These are phyloP conservation scores for Deinandra increscens DNA, from an alignment of 129 eudicot species.

Conservation along the genomic window DNA sequence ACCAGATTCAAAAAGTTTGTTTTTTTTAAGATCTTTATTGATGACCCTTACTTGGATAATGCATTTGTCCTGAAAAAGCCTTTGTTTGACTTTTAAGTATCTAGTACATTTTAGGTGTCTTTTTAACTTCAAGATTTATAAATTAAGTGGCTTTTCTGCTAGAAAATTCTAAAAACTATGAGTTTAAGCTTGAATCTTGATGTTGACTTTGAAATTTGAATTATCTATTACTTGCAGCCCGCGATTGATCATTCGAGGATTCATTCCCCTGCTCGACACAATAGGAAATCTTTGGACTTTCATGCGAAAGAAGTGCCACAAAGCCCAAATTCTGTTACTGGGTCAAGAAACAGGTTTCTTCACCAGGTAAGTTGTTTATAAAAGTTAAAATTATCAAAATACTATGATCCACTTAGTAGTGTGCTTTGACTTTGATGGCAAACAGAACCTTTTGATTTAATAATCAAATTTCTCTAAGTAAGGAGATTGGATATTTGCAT, in stretches of 20 bases:
- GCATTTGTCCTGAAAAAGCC: neutral
- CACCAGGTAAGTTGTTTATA: conserved; percentile 47
- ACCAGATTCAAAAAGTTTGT: neutral
- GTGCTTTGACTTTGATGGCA: neutral
- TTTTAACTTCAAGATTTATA: neutral
- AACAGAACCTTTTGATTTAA: neutral
- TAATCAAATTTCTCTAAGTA: neutral
- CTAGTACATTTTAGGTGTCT: neutral
- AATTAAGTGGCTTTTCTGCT: neutral
- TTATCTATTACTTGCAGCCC: conserved; percentile 40
- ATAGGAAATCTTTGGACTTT: conserved; percentile 39
- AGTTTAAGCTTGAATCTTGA: conserved; percentile 16
- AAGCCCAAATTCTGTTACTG: conserved; percentile 65
- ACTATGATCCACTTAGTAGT: neutral
- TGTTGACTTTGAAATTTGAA: conserved; percentile 19
- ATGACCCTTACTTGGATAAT: no score
- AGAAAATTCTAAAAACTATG: neutral
- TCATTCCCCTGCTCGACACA: conserved; percentile 49
- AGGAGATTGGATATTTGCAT: neutral
- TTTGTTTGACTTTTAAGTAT: conserved; percentile 3
- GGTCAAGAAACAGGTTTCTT: conserved; percentile 49
- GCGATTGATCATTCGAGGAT: conserved; percentile 47
- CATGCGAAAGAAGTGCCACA: conserved; percentile 50
- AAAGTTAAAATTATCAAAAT: neutral
- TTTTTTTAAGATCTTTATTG: conserved; percentile 3